Conservation (phyloP, 176 grass and related monocot genomes). For the Urochloa ruziziensis region DNA sequence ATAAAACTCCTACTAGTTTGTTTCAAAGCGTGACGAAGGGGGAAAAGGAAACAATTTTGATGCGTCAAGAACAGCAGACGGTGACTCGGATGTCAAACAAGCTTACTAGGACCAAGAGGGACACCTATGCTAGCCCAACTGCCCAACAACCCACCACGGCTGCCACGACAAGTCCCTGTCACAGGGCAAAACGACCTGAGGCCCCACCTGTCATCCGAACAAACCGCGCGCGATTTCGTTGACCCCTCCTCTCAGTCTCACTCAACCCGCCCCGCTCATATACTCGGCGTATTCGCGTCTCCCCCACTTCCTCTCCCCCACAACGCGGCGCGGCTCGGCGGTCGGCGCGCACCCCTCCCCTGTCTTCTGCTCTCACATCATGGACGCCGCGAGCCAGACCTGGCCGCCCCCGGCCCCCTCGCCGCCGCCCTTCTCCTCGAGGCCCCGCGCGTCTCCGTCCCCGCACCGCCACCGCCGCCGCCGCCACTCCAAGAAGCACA, state of each 20-base stretch:
- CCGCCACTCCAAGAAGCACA: constrained; percentile 27
- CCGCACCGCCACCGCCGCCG: background rate
- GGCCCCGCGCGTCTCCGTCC: background rate
- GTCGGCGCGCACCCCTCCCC: background rate
- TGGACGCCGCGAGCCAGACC: constrained; percentile 50
- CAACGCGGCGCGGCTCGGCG: constrained; percentile 15
- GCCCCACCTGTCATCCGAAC: background rate
- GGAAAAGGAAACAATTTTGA: background rate
- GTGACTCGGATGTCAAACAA: background rate
- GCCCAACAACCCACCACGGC: background rate
- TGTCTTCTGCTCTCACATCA: background rate
- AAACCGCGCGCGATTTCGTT: background rate
- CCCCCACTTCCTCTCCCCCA: background rate
- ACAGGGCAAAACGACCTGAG: background rate
- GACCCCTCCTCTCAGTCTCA: background rate
- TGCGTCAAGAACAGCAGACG: background rate
- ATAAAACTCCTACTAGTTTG: background rate
- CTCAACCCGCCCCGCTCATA: background rate
- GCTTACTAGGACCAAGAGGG: background rate
- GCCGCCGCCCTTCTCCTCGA: constrained; percentile 38
- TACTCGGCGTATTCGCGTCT: background rate
- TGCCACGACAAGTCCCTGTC: background rate
- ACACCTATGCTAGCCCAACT: background rate
- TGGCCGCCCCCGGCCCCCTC: constrained; percentile 40
- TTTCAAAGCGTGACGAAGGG: background rate